Base-by-base conservation (phyloP, 331 rosid genomes). In the Acacia concinna region DNA sequence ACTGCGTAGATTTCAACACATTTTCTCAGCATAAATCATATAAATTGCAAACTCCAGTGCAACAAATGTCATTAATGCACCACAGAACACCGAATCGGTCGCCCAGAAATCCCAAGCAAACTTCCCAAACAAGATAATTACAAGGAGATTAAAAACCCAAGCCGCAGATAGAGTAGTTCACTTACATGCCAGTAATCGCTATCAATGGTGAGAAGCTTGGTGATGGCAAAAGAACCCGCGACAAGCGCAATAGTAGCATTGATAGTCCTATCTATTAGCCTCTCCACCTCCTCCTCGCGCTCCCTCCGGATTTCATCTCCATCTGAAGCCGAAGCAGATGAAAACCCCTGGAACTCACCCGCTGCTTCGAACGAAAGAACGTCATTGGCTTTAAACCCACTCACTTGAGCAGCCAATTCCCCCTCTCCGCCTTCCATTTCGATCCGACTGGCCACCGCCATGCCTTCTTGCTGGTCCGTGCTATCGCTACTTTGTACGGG, bases 171-270 rank as follows among this genome's bases (percentile, higher is more conserved):
- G 17, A 69, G 9, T 11, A 0, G 47, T 51, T 7, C 64, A 93
- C 98, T 93, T 84, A 96, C 99, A 23, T 91, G 98, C 97, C 97
- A 93, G 85, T 87, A 93, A 84, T 93, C 91, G 13, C 86, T 86
- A 79, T 91, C 97, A 84, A 93, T 87, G 43, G 98, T 93, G 65
- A 93, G 86, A 82, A 93, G 85, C 85, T 89, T 93, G 9, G 97
- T 88, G 81, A 91, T 20, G 62, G 93, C 93, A 57, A 84, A 88
- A 81, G 89, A 78, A 46, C 98, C 97, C 71, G 93, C 95, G 4
- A 85, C 92, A 64, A 93, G 91, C 28, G 90, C 94, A 79, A 96
- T 88, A 43, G 94, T 12, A 5, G 92, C 97, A 74, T 96, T 96
- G 71, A 96, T 90, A 56, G 85, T 90, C 68, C 99, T 88, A 86